Evolutionary conservation across 2,329 filamentous ascomycete genomes (phyloP).

Genomic region (Beauveria sp.): DNA sequence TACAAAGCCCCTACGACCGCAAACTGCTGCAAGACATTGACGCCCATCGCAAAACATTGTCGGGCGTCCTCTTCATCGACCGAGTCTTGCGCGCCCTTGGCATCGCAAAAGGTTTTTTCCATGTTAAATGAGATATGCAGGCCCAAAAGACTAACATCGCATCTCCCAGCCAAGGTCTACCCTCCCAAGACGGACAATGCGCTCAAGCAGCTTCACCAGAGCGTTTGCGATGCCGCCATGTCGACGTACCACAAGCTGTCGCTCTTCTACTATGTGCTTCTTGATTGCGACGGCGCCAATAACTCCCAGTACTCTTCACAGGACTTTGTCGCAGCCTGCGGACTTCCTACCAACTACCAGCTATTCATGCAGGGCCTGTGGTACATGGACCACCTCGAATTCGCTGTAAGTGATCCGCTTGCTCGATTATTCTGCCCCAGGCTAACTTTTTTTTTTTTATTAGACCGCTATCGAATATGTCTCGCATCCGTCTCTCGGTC

Average conservation of each 20-base stretch:
- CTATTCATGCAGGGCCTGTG: constrained; percentile 77
- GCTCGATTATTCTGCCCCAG: constrained; percentile 15
- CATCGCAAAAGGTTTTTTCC: constrained; percentile 53
- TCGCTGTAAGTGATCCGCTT: constrained; percentile 39
- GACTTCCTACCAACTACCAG: constrained; percentile 68
- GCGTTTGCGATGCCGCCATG: constrained; percentile 57
- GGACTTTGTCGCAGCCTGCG: constrained; percentile 52
- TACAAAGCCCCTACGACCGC: constrained; percentile 55
- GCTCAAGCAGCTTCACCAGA: constrained; percentile 61
- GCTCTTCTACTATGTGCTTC: constrained; percentile 74
- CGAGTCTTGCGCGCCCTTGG: constrained; percentile 64
- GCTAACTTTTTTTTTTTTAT: background rate
- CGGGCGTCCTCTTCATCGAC: constrained; percentile 71
- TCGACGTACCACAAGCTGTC: constrained; percentile 73
- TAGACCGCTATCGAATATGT: constrained; percentile 66
- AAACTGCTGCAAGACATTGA: constrained; percentile 56
- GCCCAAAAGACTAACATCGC: background rate
- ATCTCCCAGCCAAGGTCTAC: constrained; percentile 53
- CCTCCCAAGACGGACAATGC: constrained; percentile 64
- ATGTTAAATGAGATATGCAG: background rate
- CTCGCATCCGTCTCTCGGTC: constrained; percentile 69
- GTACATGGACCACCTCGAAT: constrained; percentile 67
- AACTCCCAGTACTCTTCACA: constrained; percentile 44
- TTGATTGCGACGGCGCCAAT: constrained; percentile 57
- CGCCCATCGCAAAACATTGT: constrained; percentile 57